Evolutionary conservation across 2,329 filamentous ascomycete genomes (phyloP).

Genomic region (Ophiostoma australiae): DNA sequence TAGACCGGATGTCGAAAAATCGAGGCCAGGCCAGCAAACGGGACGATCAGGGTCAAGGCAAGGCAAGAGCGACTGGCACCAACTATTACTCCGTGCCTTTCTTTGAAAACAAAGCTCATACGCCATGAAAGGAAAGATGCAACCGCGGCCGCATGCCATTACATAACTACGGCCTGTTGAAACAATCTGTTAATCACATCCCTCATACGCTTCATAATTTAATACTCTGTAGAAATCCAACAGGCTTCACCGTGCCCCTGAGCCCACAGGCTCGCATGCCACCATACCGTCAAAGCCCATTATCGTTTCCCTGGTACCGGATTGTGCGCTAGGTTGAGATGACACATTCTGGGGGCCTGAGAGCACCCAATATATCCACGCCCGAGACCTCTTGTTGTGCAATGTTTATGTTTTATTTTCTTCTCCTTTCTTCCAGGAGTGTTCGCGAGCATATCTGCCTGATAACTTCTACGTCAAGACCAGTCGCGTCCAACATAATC

Average conservation of each 20-base stretch:
- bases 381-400: not conserved
- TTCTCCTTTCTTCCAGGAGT: not conserved
- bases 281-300: not conserved
- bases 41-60: constrained; percentile 23
- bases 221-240: not conserved
- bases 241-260: not conserved
- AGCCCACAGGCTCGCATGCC: not conserved
- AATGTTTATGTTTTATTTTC: not conserved
- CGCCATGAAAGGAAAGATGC: not conserved
- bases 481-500: no score
- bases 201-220: not conserved
- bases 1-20: constrained; percentile 25
- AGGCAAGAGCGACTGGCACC: not conserved
- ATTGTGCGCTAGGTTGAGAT: not conserved
- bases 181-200: not conserved
- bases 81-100: no score
- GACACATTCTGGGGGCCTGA: not conserved
- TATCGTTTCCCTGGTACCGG: not conserved
- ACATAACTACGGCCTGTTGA: not conserved
- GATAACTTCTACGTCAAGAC: not conserved
- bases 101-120: not conserved
- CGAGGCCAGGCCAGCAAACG: constrained; percentile 21
- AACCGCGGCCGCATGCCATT: not conserved
- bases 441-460: not conserved
- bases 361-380: not conserved